Evolutionary conservation across 768 basidiomycete species (phyloP).

Genomic region (Agaricus sinodeliciosus): DNA sequence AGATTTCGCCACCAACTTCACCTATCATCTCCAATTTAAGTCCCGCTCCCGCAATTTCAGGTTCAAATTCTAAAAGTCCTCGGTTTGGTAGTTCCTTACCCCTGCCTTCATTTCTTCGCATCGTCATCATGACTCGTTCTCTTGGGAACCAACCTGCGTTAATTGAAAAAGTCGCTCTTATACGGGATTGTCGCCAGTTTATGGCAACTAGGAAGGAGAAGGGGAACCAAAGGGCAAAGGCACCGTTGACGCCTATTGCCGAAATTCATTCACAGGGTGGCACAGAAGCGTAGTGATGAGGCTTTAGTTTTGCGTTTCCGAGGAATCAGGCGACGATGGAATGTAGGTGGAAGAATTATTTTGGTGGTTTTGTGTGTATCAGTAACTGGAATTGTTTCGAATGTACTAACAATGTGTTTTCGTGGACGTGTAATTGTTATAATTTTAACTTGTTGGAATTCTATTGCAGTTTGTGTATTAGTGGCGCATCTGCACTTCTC

Average conservation of each 20-base stretch:
- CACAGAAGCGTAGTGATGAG: too few species aligned
- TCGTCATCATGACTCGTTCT: conserved; percentile 5
- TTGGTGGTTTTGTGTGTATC: too few species aligned
- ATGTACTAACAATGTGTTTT: too few species aligned
- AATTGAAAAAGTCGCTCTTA: conserved; percentile 4
- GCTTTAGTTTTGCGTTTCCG: too few species aligned
- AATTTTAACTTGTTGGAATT: too few species aligned
- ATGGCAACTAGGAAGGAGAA: not conserved
- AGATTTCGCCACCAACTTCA: not conserved
- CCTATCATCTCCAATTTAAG: not conserved
- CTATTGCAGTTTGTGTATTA: too few species aligned
- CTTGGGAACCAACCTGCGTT: not conserved
- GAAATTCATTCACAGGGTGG: not conserved
- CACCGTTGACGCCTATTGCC: not conserved
- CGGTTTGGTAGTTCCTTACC: not conserved
- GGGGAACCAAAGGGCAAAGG: not conserved
- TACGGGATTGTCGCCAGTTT: conserved; percentile 1
- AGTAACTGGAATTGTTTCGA: too few species aligned
- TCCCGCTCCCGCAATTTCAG: not conserved
- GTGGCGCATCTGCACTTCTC: too few species aligned
- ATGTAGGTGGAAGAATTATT: too few species aligned
- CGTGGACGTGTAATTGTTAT: too few species aligned
- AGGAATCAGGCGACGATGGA: too few species aligned
- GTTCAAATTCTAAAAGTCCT: not conserved
- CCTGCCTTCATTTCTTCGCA: conserved; percentile 6